These are phyloP conservation scores for Gracilaria caudata DNA, from an alignment of 23 red algal species.

Conservation along the genomic window DNA sequence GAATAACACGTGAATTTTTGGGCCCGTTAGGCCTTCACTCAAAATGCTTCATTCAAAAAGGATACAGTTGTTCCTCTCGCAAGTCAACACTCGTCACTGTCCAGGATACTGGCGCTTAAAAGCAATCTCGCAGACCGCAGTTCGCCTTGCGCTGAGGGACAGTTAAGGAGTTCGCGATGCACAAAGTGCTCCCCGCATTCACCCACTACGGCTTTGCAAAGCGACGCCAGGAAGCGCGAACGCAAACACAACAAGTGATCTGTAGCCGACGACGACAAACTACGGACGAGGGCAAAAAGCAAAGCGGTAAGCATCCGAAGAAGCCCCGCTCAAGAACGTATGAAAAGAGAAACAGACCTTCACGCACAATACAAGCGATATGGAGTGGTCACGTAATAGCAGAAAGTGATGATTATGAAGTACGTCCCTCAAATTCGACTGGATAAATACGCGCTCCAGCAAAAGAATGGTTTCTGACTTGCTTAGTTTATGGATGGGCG, in stretches of 20 bases:
- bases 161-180: not conserved
- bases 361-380: not conserved
- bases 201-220: not conserved
- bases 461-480: not conserved
- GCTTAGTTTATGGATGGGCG: slow-evolving; percentile 50
- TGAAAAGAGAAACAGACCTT: not conserved
- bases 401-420: slow-evolving; percentile 2
- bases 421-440: not conserved
- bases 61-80: no score
- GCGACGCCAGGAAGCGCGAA: not conserved
- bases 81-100: no score
- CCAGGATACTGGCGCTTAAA: no score
- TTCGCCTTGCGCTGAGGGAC: not conserved
- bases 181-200: not conserved
- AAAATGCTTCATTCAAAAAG: no score
- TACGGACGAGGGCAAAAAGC: not conserved
- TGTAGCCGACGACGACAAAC: not conserved
- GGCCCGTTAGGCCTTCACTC: no score
- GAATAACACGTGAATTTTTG: no score
- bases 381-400: slow-evolving; percentile 31
- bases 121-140: no score
- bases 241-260: not conserved
- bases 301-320: not conserved
- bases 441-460: no score
- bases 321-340: not conserved